phyloP scores from a whole-genome alignment of 164 flowering plant genomes.

The grape (Vitis vinifera) region DNA sequence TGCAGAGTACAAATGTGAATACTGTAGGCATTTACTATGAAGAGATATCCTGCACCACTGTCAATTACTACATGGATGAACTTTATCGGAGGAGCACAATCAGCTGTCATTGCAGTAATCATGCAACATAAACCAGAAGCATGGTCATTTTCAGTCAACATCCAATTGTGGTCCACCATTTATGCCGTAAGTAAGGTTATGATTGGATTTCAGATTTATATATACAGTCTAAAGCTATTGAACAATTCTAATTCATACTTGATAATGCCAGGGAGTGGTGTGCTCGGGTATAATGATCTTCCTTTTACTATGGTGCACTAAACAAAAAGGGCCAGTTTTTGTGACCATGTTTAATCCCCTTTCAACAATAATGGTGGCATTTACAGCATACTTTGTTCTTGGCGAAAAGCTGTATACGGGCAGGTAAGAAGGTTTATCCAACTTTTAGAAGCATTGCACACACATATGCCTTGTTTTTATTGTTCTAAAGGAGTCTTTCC shows the following conservation, averaged over 20 bases:
- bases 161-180: slow-evolving; percentile 61
- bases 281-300: slow-evolving; percentile 56
- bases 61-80: slow-evolving; percentile 86
- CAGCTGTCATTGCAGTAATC: slow-evolving; percentile 61
- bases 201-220: not conserved
- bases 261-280: slow-evolving; percentile 59
- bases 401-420: slow-evolving; percentile 69
- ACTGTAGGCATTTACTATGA: slow-evolving; percentile 64
- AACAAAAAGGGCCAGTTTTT: slow-evolving; percentile 77
- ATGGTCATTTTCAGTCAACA: slow-evolving; percentile 61
- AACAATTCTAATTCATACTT: not conserved
- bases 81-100: slow-evolving; percentile 76
- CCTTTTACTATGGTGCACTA: slow-evolving; percentile 76
- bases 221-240: not conserved
- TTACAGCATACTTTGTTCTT: slow-evolving; percentile 62
- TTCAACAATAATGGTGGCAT: slow-evolving; percentile 57
- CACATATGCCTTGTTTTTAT: not conserved
- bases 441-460: too few relatives aligned
- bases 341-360: slow-evolving; percentile 89
- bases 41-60: slow-evolving; percentile 75
- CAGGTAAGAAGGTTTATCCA: slow-evolving; percentile 38
- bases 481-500: not conserved
- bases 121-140: slow-evolving; percentile 43
- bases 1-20: not conserved
- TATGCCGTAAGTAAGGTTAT: slow-evolving; percentile 51